Evolutionary conservation across 2,329 filamentous ascomycete species (phyloP), one percentile per base, ranked within the genome.

Genomic region (Cladosporium sp.): DNA sequence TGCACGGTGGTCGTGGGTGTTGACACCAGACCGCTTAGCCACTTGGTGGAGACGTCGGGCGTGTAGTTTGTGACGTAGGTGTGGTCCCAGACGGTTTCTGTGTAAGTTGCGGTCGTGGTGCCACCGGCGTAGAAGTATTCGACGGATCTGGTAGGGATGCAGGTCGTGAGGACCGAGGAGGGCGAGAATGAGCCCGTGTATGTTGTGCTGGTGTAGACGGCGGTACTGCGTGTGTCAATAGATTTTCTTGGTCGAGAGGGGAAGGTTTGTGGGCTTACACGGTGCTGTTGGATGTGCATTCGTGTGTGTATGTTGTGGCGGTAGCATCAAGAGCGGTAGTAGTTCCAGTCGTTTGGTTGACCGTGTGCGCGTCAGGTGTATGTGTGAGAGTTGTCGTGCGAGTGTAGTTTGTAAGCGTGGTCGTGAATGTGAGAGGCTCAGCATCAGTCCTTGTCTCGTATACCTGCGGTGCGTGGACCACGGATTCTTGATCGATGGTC

Each of bases 241-340:
- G 12, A 13, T 4, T 7, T 13, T 13, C 4, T 13, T 15, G 5
- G 11, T 13, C 32, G 5, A 13, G 32, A 13, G 32, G 32, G 32
- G 13, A 13, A 6, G 12, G 6, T 13, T 4, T 33, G 11, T 7
- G 6, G 4, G 36, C 43, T 46, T 27, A 46, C 43, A 46, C 33
- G 36, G 43, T 46, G 15, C 43, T 46, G 22, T 46, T 46, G 6
- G 43, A 38, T 1, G 33, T 46, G 15, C 43, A 46, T 12, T 46
- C 43, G 15, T 18, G 29, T 6, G 43, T 46, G 33, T 46, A 46
- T 4, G 43, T 38, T n/a, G 43, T 46, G 7, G 43, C 15, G 27
- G 43, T 46, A 6, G 43, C 32, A n/a, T 36, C 15, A 19, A 46
- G 7, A 29, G 32, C 43, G 29, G 43, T 46, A 38, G 43, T 32